phyloP scores from a whole-genome alignment of 257 asterid genomes.

The Salvia miltiorrhiza region DNA sequence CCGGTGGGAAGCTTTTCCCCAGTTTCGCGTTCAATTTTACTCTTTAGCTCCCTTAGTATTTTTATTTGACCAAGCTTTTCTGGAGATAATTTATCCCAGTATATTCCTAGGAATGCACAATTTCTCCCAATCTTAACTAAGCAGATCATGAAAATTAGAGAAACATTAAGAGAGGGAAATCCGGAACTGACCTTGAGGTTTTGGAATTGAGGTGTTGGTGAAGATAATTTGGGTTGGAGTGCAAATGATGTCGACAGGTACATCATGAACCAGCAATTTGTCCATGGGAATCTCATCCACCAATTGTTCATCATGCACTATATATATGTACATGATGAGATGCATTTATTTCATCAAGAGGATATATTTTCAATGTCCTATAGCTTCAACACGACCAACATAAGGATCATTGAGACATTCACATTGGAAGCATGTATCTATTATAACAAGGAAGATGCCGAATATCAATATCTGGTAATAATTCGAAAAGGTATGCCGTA shows the following conservation, averaged over 20 bases:
- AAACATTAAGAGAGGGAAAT: constrained; percentile 24
- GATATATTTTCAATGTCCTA: too few relatives aligned
- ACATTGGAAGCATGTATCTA: neutral
- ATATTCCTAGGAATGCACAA: constrained; percentile 50
- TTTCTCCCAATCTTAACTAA: neutral
- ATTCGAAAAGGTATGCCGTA: neutral
- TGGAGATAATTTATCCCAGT: constrained; percentile 92
- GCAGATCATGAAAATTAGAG: constrained; percentile 21
- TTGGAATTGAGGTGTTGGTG: constrained; percentile 78
- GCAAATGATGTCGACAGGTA: constrained; percentile 90
- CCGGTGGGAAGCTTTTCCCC: constrained; percentile 52
- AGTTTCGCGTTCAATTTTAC: constrained; percentile 63
- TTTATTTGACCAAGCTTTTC: constrained; percentile 82
- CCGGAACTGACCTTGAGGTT: constrained; percentile 84
- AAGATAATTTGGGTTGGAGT: constrained; percentile 78
- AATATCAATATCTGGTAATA: neutral
- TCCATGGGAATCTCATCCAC: constrained; percentile 78
- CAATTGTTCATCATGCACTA: constrained; percentile 83
- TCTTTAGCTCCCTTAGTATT: constrained; percentile 77
- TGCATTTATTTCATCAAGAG: too few relatives aligned
- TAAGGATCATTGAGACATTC: neutral
- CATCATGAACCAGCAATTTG: constrained; percentile 79
- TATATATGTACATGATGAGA: too few relatives aligned
- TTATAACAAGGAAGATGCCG: neutral
- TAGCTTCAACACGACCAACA: too few relatives aligned